Evolutionary conservation across 805 yeast species (phyloP).

Genomic region (Pichia nanzhaoensis): DNA sequence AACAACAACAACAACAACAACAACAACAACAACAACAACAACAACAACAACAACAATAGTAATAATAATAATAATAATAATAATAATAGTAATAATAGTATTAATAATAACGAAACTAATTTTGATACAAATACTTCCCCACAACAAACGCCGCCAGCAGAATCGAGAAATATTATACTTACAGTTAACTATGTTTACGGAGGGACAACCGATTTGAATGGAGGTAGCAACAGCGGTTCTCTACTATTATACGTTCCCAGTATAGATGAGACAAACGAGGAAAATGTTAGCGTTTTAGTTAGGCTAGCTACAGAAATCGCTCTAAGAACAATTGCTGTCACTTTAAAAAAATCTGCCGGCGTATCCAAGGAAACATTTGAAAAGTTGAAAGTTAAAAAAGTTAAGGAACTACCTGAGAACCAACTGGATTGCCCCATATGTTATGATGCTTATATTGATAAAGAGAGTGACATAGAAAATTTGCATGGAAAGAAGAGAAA

Average conservation of each 20-base stretch:
- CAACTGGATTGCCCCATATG: constrained; percentile 54
- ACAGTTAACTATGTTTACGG: constrained; percentile 35
- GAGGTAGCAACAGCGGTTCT: constrained; percentile 41
- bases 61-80: too few relatives aligned
- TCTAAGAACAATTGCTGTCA: constrained; percentile 50
- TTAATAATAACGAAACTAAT: neutral
- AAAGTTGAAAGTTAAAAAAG: constrained; percentile 35
- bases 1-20: neutral
- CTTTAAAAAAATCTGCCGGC: constrained; percentile 44
- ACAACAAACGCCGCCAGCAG: constrained; percentile 8
- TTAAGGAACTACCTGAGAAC: constrained; percentile 24
- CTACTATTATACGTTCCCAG: constrained; percentile 63
- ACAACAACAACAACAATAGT: too few relatives aligned
- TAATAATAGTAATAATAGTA: too few relatives aligned
- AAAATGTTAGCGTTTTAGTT: constrained; percentile 52
- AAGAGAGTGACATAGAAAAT: constrained; percentile 7
- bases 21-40: neutral
- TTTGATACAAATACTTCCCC: neutral
- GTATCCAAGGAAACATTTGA: constrained; percentile 47
- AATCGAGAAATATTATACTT: constrained; percentile 33
- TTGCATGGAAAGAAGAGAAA: constrained; percentile 4
- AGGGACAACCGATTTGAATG: constrained; percentile 12
- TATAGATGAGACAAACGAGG: constrained; percentile 52
- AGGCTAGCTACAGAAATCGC: constrained; percentile 67
- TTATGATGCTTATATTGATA: constrained; percentile 45